Conservation (phyloP, 2,329 filamentous ascomycete species). For the Cladophialophora carrionii region DNA sequence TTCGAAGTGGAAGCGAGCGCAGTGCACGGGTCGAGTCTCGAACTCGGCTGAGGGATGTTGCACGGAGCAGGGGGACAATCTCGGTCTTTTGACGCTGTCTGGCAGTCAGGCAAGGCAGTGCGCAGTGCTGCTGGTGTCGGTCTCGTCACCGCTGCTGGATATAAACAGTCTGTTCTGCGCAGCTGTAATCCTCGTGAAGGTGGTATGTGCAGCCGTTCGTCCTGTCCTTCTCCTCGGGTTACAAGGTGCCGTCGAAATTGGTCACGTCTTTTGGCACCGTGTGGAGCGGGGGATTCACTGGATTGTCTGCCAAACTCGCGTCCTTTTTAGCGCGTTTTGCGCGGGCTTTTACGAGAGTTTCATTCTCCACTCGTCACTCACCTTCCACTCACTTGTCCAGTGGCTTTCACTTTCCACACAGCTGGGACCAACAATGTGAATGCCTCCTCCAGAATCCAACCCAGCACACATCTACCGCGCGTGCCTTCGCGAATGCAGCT, state of each 20-base stretch:
- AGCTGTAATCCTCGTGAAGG: not conserved
- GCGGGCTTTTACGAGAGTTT: conserved; percentile 5
- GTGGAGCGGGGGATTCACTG: conserved; percentile 5
- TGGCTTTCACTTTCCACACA: not conserved
- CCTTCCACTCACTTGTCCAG: not conserved
- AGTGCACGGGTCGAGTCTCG: conserved; percentile 1
- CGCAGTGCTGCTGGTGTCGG: not conserved
- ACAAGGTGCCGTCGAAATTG: conserved; percentile 8
- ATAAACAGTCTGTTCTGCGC: not conserved
- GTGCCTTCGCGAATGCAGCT: conserved; percentile 62
- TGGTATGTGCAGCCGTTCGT: not conserved
- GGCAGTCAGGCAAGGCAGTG: not conserved
- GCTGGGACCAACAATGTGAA: conserved; percentile 16
- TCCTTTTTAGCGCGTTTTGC: conserved; percentile 12
- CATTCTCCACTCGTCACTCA: conserved; percentile 1
- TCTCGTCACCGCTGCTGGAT: not conserved
- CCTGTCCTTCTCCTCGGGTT: not conserved
- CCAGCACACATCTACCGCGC: conserved; percentile 57
- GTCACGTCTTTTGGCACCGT: conserved; percentile 5
- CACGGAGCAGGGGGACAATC: conserved; percentile 1
- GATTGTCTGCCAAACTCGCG: not conserved
- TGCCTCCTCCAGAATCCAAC: conserved; percentile 28
- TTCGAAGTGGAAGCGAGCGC: not conserved
- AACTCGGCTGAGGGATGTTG: conserved; percentile 1
- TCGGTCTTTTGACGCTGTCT: not conserved